Evolutionary conservation across 177 flowering plant genomes (phyloP), one percentile per base, ranked within the genome.

Genomic region (Telopea speciosissima): DNA sequence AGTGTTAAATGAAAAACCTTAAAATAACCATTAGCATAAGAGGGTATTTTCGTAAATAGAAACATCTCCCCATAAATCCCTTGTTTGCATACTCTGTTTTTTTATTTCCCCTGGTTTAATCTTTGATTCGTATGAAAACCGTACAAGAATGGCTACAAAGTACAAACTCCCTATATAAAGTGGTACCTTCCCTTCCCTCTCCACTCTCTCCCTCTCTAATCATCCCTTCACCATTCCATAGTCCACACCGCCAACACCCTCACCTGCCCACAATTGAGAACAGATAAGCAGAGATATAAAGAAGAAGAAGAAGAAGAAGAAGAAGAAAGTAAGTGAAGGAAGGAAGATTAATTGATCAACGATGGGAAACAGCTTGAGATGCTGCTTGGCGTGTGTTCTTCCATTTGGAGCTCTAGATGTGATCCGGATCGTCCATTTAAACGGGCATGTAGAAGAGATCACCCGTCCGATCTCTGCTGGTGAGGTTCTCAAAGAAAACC

Each of bases 381-480:
- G 97, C 66, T 94, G 99, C 77, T 86, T 94, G 81, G 93, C 97
- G 31, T 94, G 97, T 69, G 88, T 92, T 58, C 88, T 94, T 70
- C 97, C 99, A 0, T 94, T 90, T 62, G 97, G 97, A 63, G 97
- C 97, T 9, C 81, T 94, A 24, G 99, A 94, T 67, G 75, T 94
- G 84, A 92, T 92, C 80, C 82, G 99, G 0, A 90, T 94, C 62
- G 96, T 94, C 42, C 99, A 94, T 71, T 74, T 88, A 61, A 88
- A 86, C 62, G 97, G 97, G 70, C 73, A 76, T 52, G 90, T 94
- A 0, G 93, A 94, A 44, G 99, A 94, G 63, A 76, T 87, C 16
- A 83, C 88, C 6, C 74, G 87, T n/a, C 82, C 90, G 14, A 76
- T 89, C 74, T 83, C 88, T 5, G 98, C 97, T 63, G 89, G 86